phyloP scores from a whole-genome alignment of 164 flowering plant species.

The Cinnamomum chago region DNA sequence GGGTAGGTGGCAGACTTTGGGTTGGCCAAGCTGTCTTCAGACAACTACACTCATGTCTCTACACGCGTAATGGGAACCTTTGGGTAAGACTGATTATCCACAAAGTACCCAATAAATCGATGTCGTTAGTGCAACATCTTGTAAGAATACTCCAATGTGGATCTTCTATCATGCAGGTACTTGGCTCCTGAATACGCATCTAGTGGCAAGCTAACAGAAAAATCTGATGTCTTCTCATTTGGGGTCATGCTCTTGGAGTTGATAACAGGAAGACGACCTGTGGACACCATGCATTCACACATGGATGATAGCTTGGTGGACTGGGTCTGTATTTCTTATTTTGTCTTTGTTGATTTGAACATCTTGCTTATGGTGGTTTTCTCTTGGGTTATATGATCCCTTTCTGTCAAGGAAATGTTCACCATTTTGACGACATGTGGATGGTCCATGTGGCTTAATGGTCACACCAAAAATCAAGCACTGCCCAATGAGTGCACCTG shows the following conservation, averaged over 20 bases:
- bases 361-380: too few species aligned
- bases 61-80: conserved; percentile 97
- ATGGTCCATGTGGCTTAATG: too few species aligned
- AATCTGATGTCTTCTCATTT: conserved; percentile 84
- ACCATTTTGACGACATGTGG: too few species aligned
- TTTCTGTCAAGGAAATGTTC: not conserved
- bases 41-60: conserved; percentile 71
- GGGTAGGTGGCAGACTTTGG: conserved; percentile 90
- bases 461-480: too few species aligned
- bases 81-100: conserved; percentile 41
- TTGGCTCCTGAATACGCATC: conserved; percentile 92
- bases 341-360: not conserved
- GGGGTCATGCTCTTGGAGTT: conserved; percentile 84
- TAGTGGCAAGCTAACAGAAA: conserved; percentile 84
- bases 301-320: conserved; percentile 80
- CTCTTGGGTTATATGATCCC: too few species aligned
- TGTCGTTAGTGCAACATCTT: not conserved
- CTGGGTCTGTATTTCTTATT: conserved; percentile 45
- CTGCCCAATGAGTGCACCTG: too few species aligned
- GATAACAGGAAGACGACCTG: conserved; percentile 69
- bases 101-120: not conserved
- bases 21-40: conserved; percentile 67
- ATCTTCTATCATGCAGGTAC: conserved; percentile 42
- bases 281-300: conserved; percentile 29
- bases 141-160: not conserved